These are phyloP conservation scores for Colletotrichum costaricense DNA, from an alignment of 2,329 filamentous ascomycete genomes.

Conservation along the genomic window DNA sequence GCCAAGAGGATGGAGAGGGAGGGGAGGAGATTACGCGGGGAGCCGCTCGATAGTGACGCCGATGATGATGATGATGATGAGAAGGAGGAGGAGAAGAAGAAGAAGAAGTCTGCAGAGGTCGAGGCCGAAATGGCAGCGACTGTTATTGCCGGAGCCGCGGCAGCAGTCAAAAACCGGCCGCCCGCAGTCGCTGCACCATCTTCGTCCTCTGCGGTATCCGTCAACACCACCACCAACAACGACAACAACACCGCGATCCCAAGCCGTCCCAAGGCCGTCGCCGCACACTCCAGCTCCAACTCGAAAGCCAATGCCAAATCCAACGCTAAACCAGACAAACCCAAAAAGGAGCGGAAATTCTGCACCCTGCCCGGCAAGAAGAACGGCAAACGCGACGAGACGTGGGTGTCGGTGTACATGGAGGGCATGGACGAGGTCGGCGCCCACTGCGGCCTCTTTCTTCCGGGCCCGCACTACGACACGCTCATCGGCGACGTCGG, in stretches of 20 bases:
- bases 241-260: background rate
- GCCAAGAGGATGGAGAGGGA: slow-evolving; percentile 37
- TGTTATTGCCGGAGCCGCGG: slow-evolving; percentile 20
- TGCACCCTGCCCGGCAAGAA: slow-evolving; percentile 74
- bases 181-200: background rate
- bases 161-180: slow-evolving; percentile 6
- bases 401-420: slow-evolving; percentile 87
- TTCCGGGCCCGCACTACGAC: slow-evolving; percentile 79
- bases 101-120: slow-evolving; percentile 8
- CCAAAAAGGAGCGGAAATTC: slow-evolving; percentile 77
- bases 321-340: slow-evolving; percentile 40
- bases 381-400: slow-evolving; percentile 69
- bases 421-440: slow-evolving; percentile 85
- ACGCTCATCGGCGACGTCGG: slow-evolving; percentile 80
- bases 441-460: slow-evolving; percentile 87
- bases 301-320: slow-evolving; percentile 24
- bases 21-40: slow-evolving; percentile 32
- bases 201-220: slow-evolving; percentile 6
- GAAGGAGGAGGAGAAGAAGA: slow-evolving; percentile 34
- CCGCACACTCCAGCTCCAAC: background rate
- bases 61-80: slow-evolving; percentile 1
- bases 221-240: slow-evolving; percentile 25
- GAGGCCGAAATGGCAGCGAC: slow-evolving; percentile 12
- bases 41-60: slow-evolving; percentile 29
- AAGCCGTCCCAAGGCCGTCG: background rate